phyloP scores from a whole-genome alignment of 1,284 basidiomycete species.

The Fistulina hepatica region DNA sequence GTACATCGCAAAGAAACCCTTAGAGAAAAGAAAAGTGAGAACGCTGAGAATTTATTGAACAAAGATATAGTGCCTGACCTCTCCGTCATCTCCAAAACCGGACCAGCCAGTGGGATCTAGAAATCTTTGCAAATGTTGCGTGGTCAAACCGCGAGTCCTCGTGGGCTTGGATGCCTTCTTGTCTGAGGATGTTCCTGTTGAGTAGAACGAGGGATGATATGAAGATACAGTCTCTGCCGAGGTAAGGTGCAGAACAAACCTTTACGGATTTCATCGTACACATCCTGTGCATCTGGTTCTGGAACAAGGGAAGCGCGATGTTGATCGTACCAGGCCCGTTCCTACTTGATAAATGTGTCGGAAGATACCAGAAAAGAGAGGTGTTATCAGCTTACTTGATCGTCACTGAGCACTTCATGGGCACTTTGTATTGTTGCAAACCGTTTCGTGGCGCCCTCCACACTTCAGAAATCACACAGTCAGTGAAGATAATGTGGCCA shows the following conservation, averaged over 20 bases:
- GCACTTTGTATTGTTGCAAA: slow-evolving; percentile 91
- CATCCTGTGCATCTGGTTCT: slow-evolving; percentile 71
- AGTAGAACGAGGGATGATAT: too few species aligned
- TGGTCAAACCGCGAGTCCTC: slow-evolving; percentile 71
- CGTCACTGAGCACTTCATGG: slow-evolving; percentile 89
- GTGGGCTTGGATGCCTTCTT: too few species aligned
- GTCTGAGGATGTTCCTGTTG: too few species aligned
- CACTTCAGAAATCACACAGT: slow-evolving; percentile 13
- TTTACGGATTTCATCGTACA: slow-evolving; percentile 76
- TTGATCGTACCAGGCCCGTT: slow-evolving; percentile 97
- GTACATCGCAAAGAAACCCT: slow-evolving; percentile 92
- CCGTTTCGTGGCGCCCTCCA: slow-evolving; percentile 79
- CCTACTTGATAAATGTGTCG: slow-evolving; percentile 43
- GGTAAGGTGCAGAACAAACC: slow-evolving; percentile 62
- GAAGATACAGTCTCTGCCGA: slow-evolving; percentile 63
- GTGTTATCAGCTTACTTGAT: slow-evolving; percentile 53
- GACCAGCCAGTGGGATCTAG: slow-evolving; percentile 72
- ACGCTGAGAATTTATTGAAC: slow-evolving; percentile 1
- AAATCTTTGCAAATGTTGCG: slow-evolving; percentile 78
- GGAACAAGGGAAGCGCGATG: slow-evolving; percentile 81
- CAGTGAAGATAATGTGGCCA: background rate
- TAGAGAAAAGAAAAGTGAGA: slow-evolving; percentile 4
- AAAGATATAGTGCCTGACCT: slow-evolving; percentile 32
- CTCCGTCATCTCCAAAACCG: slow-evolving; percentile 52
- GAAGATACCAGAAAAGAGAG: slow-evolving; percentile 8